phyloP scores from a whole-genome alignment of 2,329 filamentous ascomycete genomes.

The Paraconiothyrium sp. region DNA sequence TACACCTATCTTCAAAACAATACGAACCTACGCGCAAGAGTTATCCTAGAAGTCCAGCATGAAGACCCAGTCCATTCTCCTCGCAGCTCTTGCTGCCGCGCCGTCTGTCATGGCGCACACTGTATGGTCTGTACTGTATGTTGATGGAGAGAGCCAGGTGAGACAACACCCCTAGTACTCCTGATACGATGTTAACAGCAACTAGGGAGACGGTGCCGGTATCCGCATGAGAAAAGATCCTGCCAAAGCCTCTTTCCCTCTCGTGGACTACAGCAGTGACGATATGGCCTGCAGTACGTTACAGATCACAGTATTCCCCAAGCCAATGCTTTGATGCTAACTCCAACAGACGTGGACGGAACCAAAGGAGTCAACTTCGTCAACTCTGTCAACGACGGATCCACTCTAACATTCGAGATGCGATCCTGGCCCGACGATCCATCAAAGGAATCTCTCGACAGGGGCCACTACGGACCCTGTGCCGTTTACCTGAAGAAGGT shows the following conservation, averaged over 20 bases:
- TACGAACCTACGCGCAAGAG: not conserved
- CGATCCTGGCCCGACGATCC: constrained; percentile 67
- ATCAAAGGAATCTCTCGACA: constrained; percentile 66
- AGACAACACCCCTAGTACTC: constrained; percentile 2
- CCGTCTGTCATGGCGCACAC: constrained; percentile 48
- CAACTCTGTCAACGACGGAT: constrained; percentile 59
- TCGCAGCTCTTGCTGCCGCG: constrained; percentile 44
- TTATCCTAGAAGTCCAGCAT: constrained; percentile 23
- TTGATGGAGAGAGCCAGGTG: constrained; percentile 45
- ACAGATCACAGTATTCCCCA: not conserved
- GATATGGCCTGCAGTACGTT: constrained; percentile 76
- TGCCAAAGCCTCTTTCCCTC: constrained; percentile 64
- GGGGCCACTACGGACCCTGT: constrained; percentile 73
- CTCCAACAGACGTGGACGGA: constrained; percentile 56
- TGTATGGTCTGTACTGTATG: constrained; percentile 47
- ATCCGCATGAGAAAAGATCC: constrained; percentile 71
- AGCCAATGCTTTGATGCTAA: constrained; percentile 20
- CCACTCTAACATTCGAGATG: constrained; percentile 73
- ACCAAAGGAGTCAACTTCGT: constrained; percentile 60
- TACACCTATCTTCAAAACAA: constrained; percentile 18
- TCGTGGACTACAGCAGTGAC: constrained; percentile 65
- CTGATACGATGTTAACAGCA: constrained; percentile 29
- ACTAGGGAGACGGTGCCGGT: constrained; percentile 74
- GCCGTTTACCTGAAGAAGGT: constrained; percentile 79
- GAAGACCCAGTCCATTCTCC: constrained; percentile 46